Percentiles rank a stretch among this genome's conserved stretches.
phyloP scores from a whole-genome alignment of 2,329 filamentous ascomycete genomes.

The Cordyceps sp. region DNA sequence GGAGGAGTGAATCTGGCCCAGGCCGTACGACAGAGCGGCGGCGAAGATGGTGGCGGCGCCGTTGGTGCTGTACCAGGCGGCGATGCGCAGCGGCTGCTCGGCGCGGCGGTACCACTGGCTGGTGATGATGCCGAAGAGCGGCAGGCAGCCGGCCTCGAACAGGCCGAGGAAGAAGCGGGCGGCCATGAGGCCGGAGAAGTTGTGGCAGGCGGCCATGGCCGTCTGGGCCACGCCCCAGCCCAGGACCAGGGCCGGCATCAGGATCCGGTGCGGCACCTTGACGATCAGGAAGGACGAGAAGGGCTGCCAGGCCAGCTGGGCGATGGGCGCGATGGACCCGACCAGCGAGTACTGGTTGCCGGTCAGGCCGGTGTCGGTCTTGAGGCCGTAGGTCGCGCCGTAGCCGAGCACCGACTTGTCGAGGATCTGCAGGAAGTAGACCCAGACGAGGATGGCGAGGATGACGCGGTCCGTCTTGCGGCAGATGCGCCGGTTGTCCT shows the following conservation, averaged over 20 bases:
- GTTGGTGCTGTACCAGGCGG: slow-evolving; percentile 50
- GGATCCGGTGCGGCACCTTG: slow-evolving; percentile 38
- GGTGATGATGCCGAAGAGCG: slow-evolving; percentile 28
- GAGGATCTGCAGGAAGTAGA: slow-evolving; percentile 43
- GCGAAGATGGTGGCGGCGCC: slow-evolving; percentile 40
- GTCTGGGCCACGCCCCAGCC: slow-evolving; percentile 27
- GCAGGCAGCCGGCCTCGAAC: slow-evolving; percentile 34
- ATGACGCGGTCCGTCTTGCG: slow-evolving; percentile 45
- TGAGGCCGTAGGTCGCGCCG: slow-evolving; percentile 37
- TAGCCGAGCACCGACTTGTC: slow-evolving; percentile 42
- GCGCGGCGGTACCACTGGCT: slow-evolving; percentile 28
- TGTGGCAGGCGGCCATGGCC: slow-evolving; percentile 27
- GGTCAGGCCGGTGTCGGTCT: slow-evolving; percentile 28
- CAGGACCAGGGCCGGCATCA: slow-evolving; percentile 33
- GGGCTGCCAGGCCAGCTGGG: slow-evolving; percentile 43
- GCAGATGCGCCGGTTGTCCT: slow-evolving; percentile 26
- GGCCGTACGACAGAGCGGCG: slow-evolving; percentile 35
- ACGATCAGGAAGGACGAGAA: slow-evolving; percentile 44
- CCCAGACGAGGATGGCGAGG: slow-evolving; percentile 35
- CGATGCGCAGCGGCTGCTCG: slow-evolving; percentile 46
- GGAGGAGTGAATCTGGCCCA: slow-evolving; percentile 30
- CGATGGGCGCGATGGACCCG: slow-evolving; percentile 39
- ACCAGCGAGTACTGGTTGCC: slow-evolving; percentile 40
- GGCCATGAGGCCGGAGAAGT: slow-evolving; percentile 29
- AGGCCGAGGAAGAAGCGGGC: slow-evolving; percentile 30